Conservation (phyloP, 257 asterid species). For the Phtheirospermum japonicum region DNA sequence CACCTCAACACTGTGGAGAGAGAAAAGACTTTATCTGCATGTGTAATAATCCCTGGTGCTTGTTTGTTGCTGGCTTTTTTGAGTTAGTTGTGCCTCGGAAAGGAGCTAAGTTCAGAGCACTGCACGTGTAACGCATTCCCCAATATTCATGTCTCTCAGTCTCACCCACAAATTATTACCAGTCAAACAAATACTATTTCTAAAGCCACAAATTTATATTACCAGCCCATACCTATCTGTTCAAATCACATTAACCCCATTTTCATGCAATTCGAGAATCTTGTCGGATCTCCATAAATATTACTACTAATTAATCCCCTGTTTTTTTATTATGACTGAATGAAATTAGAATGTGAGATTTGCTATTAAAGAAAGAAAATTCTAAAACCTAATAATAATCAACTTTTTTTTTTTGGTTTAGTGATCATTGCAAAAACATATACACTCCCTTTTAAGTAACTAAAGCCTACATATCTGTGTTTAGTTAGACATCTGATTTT, state of each 20-base stretch:
- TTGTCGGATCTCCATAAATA: not conserved
- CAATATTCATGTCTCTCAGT: slow-evolving; percentile 26
- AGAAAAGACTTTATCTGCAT: too few relatives aligned
- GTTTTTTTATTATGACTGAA: too few relatives aligned
- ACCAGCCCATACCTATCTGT: slow-evolving; percentile 34
- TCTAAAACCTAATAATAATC: too few relatives aligned
- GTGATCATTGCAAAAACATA: not conserved
- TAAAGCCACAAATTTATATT: not conserved
- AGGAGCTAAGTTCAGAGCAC: slow-evolving; percentile 33
- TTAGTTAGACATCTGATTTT: too few relatives aligned
- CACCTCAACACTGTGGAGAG: too few relatives aligned
- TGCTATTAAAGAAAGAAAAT: too few relatives aligned
- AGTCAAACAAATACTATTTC: slow-evolving; percentile 31
- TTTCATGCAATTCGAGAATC: slow-evolving; percentile 5
- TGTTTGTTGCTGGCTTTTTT: slow-evolving; percentile 31
- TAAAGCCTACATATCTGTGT: too few relatives aligned
- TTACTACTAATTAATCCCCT: too few relatives aligned
- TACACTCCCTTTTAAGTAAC: too few relatives aligned
- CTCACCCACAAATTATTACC: slow-evolving; percentile 7
- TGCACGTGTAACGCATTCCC: slow-evolving; percentile 45
- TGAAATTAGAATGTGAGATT: too few relatives aligned
- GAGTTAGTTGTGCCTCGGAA: slow-evolving; percentile 52
- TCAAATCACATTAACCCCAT: not conserved
- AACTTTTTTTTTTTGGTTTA: too few relatives aligned
- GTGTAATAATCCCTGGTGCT: slow-evolving; percentile 27